phyloP scores from a whole-genome alignment of 164 flowering plant species.

The Aristolochia contorta region DNA sequence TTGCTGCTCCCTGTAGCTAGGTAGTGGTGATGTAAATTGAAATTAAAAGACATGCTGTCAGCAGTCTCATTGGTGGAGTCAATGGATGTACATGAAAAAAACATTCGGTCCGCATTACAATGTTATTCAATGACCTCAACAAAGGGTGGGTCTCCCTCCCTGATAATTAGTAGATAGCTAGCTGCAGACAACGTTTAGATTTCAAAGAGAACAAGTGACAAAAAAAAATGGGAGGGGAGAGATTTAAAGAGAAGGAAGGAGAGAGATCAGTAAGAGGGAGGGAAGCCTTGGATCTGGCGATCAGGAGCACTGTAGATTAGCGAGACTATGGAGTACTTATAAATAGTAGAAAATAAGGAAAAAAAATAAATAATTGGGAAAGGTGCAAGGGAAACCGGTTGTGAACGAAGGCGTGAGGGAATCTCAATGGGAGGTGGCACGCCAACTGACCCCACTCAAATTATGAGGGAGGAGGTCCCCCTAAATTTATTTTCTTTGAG shows the following conservation, averaged over 20 bases:
- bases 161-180: too few species aligned
- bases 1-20: too few species aligned
- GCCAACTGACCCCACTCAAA: slow-evolving; percentile 49
- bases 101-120: too few species aligned
- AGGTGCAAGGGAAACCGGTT: background rate
- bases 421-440: slow-evolving; percentile 46
- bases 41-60: too few species aligned
- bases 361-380: background rate
- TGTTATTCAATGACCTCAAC: too few species aligned
- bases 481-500: background rate
- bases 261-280: background rate
- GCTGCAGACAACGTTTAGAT: too few species aligned
- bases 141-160: too few species aligned
- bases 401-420: slow-evolving; percentile 33
- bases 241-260: background rate
- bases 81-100: too few species aligned
- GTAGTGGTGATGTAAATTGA: too few species aligned
- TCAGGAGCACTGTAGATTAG: background rate
- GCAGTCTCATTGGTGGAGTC: too few species aligned
- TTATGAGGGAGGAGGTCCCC: slow-evolving; percentile 12
- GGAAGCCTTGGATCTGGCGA: slow-evolving; percentile 9
- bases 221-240: background rate
- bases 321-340: too few species aligned
- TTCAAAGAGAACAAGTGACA: background rate
- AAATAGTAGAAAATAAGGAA: too few species aligned